Conservation (phyloP, 108 stramenopile genomes). For the Discostella stelligeroides region DNA sequence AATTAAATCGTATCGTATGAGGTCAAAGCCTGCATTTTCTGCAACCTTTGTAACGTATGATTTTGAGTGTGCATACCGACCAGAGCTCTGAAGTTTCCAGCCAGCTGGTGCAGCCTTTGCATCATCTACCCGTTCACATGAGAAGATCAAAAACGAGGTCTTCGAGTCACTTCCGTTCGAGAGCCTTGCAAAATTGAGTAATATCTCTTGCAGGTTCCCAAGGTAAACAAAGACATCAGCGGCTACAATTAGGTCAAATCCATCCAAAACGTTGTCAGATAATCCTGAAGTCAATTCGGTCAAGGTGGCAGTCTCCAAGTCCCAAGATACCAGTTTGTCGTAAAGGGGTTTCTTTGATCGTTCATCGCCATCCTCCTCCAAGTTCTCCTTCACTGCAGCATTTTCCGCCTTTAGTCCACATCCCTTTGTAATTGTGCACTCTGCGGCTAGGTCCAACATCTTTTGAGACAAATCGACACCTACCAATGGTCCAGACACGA, state of each 20-base stretch:
- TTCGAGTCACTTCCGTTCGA: constrained; percentile 23
- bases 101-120: constrained; percentile 56
- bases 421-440: constrained; percentile 58
- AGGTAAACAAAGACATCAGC: constrained; percentile 81
- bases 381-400: neutral
- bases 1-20: constrained; percentile 55
- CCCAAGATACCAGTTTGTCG: constrained; percentile 58
- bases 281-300: constrained; percentile 28
- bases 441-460: constrained; percentile 65
- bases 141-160: constrained; percentile 56
- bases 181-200: constrained; percentile 51
- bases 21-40: constrained; percentile 45
- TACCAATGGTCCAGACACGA: constrained; percentile 53
- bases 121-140: constrained; percentile 62
- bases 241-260: constrained; percentile 74
- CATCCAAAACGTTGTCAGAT: constrained; percentile 20
- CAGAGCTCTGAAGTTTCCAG: constrained; percentile 61
- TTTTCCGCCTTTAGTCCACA: constrained; percentile 53
- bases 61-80: constrained; percentile 75
- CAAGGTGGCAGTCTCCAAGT: constrained; percentile 70
- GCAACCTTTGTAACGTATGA: constrained; percentile 56
- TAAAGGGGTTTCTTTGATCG: constrained; percentile 48
- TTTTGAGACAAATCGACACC: constrained; percentile 74
- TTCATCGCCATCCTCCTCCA: constrained; percentile 24
- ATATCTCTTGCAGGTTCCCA: constrained; percentile 56